Evolutionary conservation across 225 moss, liverwort and hornwort genomes (phyloP), one percentile per base, ranked within the genome.

Genomic region (Polytrichum commune): DNA sequence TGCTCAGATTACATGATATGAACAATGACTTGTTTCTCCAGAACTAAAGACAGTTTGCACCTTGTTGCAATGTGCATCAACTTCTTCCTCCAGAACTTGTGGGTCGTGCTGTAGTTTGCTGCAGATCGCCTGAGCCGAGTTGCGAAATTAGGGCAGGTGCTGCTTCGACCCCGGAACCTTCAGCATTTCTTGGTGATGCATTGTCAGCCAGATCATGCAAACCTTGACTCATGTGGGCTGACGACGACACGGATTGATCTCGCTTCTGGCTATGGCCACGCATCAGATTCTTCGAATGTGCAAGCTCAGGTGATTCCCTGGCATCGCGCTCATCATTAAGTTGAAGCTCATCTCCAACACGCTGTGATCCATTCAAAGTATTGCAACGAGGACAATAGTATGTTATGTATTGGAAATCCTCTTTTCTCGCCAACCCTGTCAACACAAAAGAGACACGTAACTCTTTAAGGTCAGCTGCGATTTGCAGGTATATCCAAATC

Each of bases 341-440:
- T 67, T 74, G 72, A 66, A 81, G 77, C 54, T 79, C 82, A 77
- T 82, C 84, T 75, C 81, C 82, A 16, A 62, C 64, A 4, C 76
- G 77, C 29, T 70, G 76, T 60, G 64, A 66, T 58, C 89, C 89
- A 38, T 98, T 98, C 84, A 98, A 76, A 8, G 91, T 88, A 69
- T 82, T 85, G 73, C 97, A 98, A 68, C 70, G 87, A 38, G 97
- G 97, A 76, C 97, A 98, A 62, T 92, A 92, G 53, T 98, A 98
- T 9, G 92, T 92, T 35, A 98, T 91, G 70, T 91, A 98, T 65
- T 88, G 81, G 65, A 86, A 92, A 57, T 98, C 97, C 78, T 98
- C 97, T 80, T 98, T 98, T 73, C 85, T 94, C n/a, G 97, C 97
- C 62, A 98, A 88, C 27, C 97, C 97, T 98, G 88, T 46, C 63